Evolutionary conservation across 2,329 filamentous ascomycete genomes (phyloP).

Genomic region (Colletotrichum neosansevieriae): DNA sequence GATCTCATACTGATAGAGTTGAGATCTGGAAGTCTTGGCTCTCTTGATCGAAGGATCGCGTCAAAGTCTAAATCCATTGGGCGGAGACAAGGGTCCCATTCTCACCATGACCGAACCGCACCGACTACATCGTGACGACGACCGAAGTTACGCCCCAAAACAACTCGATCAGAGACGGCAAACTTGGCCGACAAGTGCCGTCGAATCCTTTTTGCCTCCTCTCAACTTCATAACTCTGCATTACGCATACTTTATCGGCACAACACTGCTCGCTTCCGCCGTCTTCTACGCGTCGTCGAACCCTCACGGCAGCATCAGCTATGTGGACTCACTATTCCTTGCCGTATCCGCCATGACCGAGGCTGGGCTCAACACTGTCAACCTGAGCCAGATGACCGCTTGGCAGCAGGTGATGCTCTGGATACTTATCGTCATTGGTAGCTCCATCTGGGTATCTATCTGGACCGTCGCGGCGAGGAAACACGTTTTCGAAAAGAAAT

Average conservation of each 20-base stretch:
- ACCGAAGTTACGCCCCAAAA: too few relatives aligned
- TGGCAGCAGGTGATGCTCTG: constrained; percentile 77
- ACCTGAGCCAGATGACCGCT: constrained; percentile 72
- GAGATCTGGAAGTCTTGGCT: neutral
- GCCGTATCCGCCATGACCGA: constrained; percentile 75
- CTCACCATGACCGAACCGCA: neutral
- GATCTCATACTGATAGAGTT: neutral
- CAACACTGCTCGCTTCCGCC: constrained; percentile 65
- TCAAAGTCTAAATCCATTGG: neutral
- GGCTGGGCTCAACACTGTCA: constrained; percentile 76
- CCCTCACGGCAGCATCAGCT: constrained; percentile 64
- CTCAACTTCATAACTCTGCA: constrained; percentile 75
- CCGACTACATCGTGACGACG: neutral
- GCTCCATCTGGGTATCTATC: constrained; percentile 74
- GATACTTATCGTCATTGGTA: constrained; percentile 73
- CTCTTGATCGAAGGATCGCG: neutral
- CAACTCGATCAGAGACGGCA: neutral
- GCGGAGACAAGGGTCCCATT: neutral
- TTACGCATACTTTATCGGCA: constrained; percentile 73
- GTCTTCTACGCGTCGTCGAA: constrained; percentile 72
- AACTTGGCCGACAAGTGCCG: too few relatives aligned
- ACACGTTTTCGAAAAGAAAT: constrained; percentile 71
- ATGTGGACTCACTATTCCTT: constrained; percentile 75
- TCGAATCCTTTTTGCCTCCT: constrained; percentile 47
- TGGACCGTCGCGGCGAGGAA: constrained; percentile 72